phyloP scores from a whole-genome alignment of 257 asterid species.

The Rhazya stricta region DNA sequence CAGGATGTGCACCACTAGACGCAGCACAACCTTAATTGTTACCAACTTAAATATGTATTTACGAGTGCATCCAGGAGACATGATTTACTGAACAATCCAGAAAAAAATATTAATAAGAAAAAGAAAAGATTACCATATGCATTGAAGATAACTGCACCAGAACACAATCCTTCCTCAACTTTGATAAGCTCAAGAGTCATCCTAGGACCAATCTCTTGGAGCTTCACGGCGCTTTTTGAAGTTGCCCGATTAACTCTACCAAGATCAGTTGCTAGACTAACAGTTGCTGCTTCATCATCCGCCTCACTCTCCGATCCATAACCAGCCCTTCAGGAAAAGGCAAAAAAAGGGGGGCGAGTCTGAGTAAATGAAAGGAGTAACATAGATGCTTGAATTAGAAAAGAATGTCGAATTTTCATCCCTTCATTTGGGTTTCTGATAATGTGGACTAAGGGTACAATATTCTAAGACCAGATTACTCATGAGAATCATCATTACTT shows the following conservation, averaged over 20 bases:
- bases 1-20: not conserved
- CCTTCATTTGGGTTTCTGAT: not conserved
- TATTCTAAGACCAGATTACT: not conserved
- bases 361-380: not conserved
- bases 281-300: conserved; percentile 92
- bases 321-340: conserved; percentile 58
- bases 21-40: not conserved
- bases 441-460: not conserved
- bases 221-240: conserved; percentile 82
- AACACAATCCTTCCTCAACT: conserved; percentile 76
- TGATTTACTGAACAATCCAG: not conserved
- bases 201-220: conserved; percentile 91
- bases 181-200: conserved; percentile 74
- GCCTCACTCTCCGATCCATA: conserved; percentile 94
- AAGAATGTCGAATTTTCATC: not conserved
- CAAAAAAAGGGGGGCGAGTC: not conserved
- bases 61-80: not conserved
- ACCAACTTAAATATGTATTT: not conserved
- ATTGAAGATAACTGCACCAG: conserved; percentile 57
- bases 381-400: not conserved
- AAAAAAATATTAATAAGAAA: not conserved
- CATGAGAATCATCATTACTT: not conserved
- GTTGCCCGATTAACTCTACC: conserved; percentile 78
- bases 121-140: conserved; percentile 15
- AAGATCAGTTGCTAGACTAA: conserved; percentile 58